Evolutionary conservation across 2,329 filamentous ascomycete species (phyloP).

Genomic region (Cryoendolithus antarcticus): DNA sequence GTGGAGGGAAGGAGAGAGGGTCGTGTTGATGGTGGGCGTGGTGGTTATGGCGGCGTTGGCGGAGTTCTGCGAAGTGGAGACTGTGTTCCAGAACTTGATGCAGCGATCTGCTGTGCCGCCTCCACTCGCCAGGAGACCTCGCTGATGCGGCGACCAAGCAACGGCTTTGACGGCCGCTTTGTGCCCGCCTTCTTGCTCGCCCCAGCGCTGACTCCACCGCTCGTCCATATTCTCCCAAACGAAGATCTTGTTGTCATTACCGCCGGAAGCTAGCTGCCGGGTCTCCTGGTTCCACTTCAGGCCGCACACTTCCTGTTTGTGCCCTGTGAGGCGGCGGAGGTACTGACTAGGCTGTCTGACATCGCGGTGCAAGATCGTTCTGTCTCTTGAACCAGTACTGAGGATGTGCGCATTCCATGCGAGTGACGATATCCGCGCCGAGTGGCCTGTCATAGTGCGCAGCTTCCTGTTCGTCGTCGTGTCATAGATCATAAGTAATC

Average conservation of each 20-base stretch:
- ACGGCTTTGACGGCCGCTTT: conserved; percentile 96
- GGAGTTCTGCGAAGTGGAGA: conserved; percentile 27
- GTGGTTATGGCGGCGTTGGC: conserved; percentile 22
- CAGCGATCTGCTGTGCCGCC: conserved; percentile 90
- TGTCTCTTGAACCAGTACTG: conserved; percentile 86
- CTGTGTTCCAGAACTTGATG: conserved; percentile 96
- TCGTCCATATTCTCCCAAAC: conserved; percentile 97
- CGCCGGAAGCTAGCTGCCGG: conserved; percentile 84
- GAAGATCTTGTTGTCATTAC: conserved; percentile 98
- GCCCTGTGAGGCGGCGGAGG: conserved; percentile 73
- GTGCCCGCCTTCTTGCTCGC: conserved; percentile 89
- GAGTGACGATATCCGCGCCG: conserved; percentile 78
- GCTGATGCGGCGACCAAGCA: conserved; percentile 93
- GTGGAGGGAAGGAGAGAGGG: conserved; percentile 2
- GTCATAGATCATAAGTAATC: conserved; percentile 95
- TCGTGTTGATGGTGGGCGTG: conserved; percentile 12
- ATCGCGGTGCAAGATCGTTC: conserved; percentile 88
- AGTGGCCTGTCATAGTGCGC: conserved; percentile 94
- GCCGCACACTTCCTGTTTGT: conserved; percentile 97
- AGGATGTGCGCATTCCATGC: conserved; percentile 98
- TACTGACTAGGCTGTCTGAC: conserved; percentile 87
- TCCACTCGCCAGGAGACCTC: conserved; percentile 84
- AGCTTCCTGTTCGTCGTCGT: conserved; percentile 74
- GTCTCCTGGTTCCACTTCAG: conserved; percentile 96
- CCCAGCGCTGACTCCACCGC: conserved; percentile 84